A percentile compares a stretch with the other conserved stretches of the same genome.
Conservation (phyloP, 208 protist genomes). For the Trypanosoma congolense region DNA sequence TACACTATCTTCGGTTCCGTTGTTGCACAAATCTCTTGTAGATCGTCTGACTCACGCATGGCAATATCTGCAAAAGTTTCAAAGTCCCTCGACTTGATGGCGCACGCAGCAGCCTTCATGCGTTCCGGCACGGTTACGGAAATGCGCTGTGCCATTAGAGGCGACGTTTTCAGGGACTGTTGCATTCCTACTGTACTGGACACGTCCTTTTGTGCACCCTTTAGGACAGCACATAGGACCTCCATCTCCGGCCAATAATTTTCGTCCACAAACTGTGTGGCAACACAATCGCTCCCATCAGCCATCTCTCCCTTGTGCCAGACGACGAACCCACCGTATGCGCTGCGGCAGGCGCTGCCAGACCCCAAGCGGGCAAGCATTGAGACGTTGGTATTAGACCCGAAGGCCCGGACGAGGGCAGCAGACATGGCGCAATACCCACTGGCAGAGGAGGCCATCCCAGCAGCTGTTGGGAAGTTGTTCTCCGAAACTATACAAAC, state of each 20-base stretch:
- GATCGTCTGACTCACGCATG: conserved; percentile 96
- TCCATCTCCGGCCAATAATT: conserved; percentile 93
- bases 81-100: conserved; percentile 93
- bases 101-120: conserved; percentile 88
- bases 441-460: conserved; percentile 97
- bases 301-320: conserved; percentile 93
- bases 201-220: conserved; percentile 93
- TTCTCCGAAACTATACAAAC: conserved; percentile 95
- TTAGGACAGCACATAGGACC: conserved; percentile 90
- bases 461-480: conserved; percentile 99
- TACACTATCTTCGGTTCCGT: conserved; percentile 98
- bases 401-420: conserved; percentile 70
- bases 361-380: conserved; percentile 91
- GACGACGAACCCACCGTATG: conserved; percentile 97
- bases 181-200: conserved; percentile 97
- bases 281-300: conserved; percentile 88
- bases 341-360: conserved; percentile 95
- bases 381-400: conserved; percentile 71
- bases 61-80: conserved; percentile 89
- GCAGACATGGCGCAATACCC: conserved; percentile 95
- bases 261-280: conserved; percentile 86
- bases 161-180: conserved; percentile 88
- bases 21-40: conserved; percentile 97
- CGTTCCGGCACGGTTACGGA: conserved; percentile 84
- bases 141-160: conserved; percentile 87